These are phyloP conservation scores for Pseudogymnoascus sp. DNA, from an alignment of 2,329 filamentous ascomycete genomes.

Conservation along the genomic window DNA sequence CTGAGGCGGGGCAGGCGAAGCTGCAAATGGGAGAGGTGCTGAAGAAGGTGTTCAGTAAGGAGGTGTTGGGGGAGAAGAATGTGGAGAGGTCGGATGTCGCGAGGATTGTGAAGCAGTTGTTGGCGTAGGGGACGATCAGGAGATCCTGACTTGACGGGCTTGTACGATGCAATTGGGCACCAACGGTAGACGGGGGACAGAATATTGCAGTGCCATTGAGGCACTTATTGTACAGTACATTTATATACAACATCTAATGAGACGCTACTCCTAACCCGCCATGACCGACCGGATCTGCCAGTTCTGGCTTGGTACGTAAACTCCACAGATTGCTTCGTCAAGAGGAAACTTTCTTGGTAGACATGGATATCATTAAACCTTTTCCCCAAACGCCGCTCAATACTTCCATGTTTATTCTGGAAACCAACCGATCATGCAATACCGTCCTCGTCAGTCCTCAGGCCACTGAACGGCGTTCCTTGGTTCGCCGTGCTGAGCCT, in stretches of 20 bases:
- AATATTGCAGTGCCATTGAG: not conserved
- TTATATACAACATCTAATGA: conserved; percentile 9
- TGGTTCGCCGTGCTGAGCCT: conserved; percentile 74
- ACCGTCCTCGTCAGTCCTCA: conserved; percentile 49
- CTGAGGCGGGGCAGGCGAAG: conserved; percentile 38
- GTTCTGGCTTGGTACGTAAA: not conserved
- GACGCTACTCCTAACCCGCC: not conserved
- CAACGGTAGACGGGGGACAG: not conserved
- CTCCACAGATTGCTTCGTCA: not conserved
- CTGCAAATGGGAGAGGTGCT: conserved; percentile 51
- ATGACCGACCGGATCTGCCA: not conserved
- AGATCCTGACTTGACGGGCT: not conserved
- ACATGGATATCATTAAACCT: conserved; percentile 9
- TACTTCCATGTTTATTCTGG: conserved; percentile 1
- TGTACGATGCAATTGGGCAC: not conserved
- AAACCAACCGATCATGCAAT: conserved; percentile 11
- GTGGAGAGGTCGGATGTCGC: conserved; percentile 55
- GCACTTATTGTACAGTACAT: conserved; percentile 3
- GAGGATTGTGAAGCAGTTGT: conserved; percentile 49
- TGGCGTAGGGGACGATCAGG: conserved; percentile 15
- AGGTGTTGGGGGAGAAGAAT: conserved; percentile 52
- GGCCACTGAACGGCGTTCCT: conserved; percentile 56
- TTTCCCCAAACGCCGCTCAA: conserved; percentile 1
- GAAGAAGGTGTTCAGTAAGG: conserved; percentile 47
- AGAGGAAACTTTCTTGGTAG: conserved; percentile 7